A percentile compares a stretch with the other conserved stretches of the same genome.
Conservation (phyloP, 768 basidiomycete genomes). For the Tricholoma bakamatsutake region DNA sequence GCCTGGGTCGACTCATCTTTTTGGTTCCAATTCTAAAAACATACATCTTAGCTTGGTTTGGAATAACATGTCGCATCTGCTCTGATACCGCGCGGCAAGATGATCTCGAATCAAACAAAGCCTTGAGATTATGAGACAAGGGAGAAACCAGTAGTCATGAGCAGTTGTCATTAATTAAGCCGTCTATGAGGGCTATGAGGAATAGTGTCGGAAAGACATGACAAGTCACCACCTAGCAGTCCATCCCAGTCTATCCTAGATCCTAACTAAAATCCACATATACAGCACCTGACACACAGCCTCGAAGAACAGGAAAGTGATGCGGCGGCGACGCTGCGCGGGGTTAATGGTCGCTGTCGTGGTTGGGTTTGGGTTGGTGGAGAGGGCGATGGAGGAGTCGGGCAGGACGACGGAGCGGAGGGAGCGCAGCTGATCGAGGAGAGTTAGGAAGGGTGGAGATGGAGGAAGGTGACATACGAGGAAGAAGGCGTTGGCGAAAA, state of each 20-base stretch:
- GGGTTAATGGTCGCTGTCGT: constrained; percentile 63
- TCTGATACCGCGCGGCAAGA: too few species aligned
- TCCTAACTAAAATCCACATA: constrained; percentile 77
- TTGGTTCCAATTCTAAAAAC: too few species aligned
- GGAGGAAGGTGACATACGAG: constrained; percentile 45
- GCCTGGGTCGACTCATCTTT: neutral
- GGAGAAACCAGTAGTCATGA: too few species aligned
- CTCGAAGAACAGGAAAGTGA: constrained; percentile 85
- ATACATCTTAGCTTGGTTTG: too few species aligned
- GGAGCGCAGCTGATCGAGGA: constrained; percentile 69
- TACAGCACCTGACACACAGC: constrained; percentile 79
- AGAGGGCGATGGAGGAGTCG: constrained; percentile 48
- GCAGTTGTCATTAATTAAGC: neutral
- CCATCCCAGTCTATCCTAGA: constrained; percentile 12
- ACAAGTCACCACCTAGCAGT: neutral
- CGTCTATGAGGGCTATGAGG: neutral
- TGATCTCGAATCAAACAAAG: too few species aligned
- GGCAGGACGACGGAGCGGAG: constrained; percentile 69
- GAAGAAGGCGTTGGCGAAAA: constrained; percentile 91
- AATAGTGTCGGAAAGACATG: neutral
- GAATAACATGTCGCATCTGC: too few species aligned
- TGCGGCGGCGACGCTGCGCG: constrained; percentile 74
- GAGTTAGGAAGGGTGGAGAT: neutral
- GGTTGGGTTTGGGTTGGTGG: constrained; percentile 31
- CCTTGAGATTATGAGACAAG: too few species aligned